Evolutionary conservation across 1,139 yeast genomes (phyloP).

Genomic region (Geotrichum klebahnii): DNA sequence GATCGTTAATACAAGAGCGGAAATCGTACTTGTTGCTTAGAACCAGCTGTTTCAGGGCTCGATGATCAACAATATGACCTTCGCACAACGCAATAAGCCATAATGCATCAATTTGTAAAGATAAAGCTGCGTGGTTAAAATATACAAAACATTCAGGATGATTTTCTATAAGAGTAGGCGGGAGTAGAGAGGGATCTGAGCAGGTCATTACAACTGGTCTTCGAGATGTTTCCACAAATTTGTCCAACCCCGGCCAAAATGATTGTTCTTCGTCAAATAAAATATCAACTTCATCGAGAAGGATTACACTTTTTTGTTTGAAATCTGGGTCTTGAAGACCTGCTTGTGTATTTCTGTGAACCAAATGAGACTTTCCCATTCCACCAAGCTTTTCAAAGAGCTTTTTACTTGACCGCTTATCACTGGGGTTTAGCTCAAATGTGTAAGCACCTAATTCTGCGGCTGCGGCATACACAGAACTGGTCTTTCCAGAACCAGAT

Average conservation of each 20-base stretch:
- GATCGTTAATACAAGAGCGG: conserved; percentile 50
- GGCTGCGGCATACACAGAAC: conserved; percentile 67
- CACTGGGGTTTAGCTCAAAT: conserved; percentile 75
- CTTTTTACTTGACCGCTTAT: conserved; percentile 67
- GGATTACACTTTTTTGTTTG: conserved; percentile 58
- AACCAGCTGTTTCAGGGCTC: conserved; percentile 41
- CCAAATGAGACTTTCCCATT: conserved; percentile 77
- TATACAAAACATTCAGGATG: conserved; percentile 32
- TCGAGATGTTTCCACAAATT: conserved; percentile 60
- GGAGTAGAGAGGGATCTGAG: conserved; percentile 42
- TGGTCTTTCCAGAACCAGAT: conserved; percentile 74
- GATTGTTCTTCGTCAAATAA: conserved; percentile 73
- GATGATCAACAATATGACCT: conserved; percentile 40
- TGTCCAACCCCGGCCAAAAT: conserved; percentile 74
- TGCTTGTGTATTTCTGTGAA: conserved; percentile 44
- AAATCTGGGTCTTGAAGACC: conserved; percentile 22
- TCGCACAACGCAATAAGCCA: conserved; percentile 40
- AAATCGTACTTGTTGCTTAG: conserved; percentile 47
- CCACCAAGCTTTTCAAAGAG: conserved; percentile 65
- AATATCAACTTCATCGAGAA: conserved; percentile 83
- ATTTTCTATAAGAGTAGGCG: conserved; percentile 10
- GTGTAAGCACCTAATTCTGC: conserved; percentile 65
- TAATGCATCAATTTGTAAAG: conserved; percentile 37
- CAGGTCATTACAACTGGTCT: conserved; percentile 82
- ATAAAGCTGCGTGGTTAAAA: conserved; percentile 31